Base-by-base conservation (phyloP, 257 asterid genomes). In the Linaria vulgaris region DNA sequence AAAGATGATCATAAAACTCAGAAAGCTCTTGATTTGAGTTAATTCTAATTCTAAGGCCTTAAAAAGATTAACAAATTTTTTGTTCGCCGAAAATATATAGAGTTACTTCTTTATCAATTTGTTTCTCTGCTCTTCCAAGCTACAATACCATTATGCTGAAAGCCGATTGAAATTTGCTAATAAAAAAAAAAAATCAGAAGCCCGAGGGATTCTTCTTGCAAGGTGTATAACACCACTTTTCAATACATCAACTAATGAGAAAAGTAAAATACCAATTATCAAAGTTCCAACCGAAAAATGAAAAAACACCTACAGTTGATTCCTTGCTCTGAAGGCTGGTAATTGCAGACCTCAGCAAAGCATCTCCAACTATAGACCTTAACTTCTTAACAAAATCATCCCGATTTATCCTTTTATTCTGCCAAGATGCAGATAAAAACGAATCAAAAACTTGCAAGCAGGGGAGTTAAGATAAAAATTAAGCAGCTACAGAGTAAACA, bases 291-390 rank as follows among this genome's bases (percentile, higher is more conserved):
- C 31, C 23, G 8, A 17, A 12, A 1, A 8, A 58, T 58, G 5
- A 39, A 38, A 47, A 58, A 54, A 25, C 57, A 51, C 56, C 15
- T 54, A 61, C 21, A 38, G 70, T 53, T 1, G 70, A 62, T 67
- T 83, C 96, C 94, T 79, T 77, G 78, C 73, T 5, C 79, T 79
- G 85, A 70, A 85, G 92, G 76, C 79, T 72, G 13, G 87, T 78
- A 65, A 90, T 76, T 3, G 86, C 79, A 20, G 86, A 76, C 84
- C 78, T 80, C 64, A 90, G 69, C 71, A 90, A 45, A 61, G 72
- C 61, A 77, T 90, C 96, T 3, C 97, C 97, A 37, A 86, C 88
- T 54, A 78, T 78, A 71, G 76, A 56, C 89, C 97, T 81, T 79
- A 90, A 51, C 70, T 71, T 84, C 71, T 61, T 76, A 34, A 90